Conservation (phyloP, 2,329 filamentous ascomycete genomes). For the Aspergillus sp. region DNA sequence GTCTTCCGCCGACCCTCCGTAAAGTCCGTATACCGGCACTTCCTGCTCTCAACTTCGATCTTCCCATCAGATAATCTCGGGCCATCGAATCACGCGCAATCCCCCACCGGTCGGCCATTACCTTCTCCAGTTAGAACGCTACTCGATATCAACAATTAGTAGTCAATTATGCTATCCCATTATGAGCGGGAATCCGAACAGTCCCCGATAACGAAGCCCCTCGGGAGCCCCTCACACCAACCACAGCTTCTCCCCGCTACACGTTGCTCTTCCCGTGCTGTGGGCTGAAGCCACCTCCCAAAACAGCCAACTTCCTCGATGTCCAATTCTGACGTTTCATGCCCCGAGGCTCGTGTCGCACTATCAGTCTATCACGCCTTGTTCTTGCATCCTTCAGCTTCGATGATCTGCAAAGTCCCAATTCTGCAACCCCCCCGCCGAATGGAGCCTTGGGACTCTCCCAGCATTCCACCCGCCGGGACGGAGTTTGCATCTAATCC, state of each 20-base stretch:
- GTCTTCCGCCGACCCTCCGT: background rate
- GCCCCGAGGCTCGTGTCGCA: background rate
- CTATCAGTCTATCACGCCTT: constrained; percentile 12
- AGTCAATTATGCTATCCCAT: constrained; percentile 11
- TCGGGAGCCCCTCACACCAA: constrained; percentile 25
- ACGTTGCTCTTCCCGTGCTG: constrained; percentile 25
- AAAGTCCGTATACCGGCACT: constrained; percentile 10
- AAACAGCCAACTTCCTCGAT: constrained; percentile 6
- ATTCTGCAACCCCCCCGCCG: background rate
- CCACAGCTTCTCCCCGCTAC: constrained; percentile 26
- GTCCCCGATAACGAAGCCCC: constrained; percentile 11
- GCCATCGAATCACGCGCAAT: background rate
- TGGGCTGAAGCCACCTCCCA: constrained; percentile 4
- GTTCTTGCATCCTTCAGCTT: background rate
- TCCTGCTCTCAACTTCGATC: background rate
- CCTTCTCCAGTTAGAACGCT: background rate
- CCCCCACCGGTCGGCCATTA: background rate
- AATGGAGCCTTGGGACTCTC: background rate
- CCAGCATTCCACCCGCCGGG: background rate
- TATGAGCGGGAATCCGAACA: background rate
- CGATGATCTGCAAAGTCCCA: constrained; percentile 6
- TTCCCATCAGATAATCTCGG: constrained; percentile 3
- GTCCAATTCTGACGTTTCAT: constrained; percentile 6
- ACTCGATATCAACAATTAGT: background rate
- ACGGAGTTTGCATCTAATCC: background rate